Conservation (phyloP, 139 green algal species). For the Chlorella ohadii region DNA sequence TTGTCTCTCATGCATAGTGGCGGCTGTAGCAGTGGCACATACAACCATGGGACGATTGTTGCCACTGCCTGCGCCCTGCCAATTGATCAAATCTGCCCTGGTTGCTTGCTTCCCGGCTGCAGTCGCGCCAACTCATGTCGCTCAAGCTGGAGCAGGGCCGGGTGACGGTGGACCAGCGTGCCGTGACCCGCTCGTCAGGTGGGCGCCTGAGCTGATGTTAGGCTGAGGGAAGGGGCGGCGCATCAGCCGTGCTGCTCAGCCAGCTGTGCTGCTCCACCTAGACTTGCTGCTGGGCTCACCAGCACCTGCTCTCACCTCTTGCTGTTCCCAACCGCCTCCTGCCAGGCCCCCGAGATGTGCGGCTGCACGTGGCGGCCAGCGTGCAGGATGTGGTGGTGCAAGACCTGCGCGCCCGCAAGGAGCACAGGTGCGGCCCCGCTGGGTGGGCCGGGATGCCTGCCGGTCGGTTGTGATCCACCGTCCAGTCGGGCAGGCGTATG, state of each 20-base stretch:
- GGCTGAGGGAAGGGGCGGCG: background rate
- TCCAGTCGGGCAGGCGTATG: too few species aligned
- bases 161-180: conserved; percentile 26
- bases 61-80: too few species aligned
- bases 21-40: too few species aligned
- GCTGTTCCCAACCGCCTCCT: background rate
- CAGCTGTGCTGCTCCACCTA: too few species aligned
- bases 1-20: too few species aligned
- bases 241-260: too few species aligned
- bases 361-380: conserved; percentile 34
- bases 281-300: background rate
- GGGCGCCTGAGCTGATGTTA: background rate
- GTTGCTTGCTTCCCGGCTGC: too few species aligned
- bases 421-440: background rate
- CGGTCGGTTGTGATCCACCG: too few species aligned
- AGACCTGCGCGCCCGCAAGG: conserved; percentile 46
- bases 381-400: conserved; percentile 47
- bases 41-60: too few species aligned
- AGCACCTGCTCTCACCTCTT: background rate
- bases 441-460: background rate
- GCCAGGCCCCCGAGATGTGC: conserved; percentile 38
- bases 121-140: conserved; percentile 56
- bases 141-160: conserved; percentile 58
- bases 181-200: conserved; percentile 27
- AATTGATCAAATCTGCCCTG: too few species aligned